A percentile compares a stretch with the other conserved stretches of the same genome.
Conservation (phyloP, 2,329 filamentous ascomycete species). For the Botrytis sinoallii region DNA sequence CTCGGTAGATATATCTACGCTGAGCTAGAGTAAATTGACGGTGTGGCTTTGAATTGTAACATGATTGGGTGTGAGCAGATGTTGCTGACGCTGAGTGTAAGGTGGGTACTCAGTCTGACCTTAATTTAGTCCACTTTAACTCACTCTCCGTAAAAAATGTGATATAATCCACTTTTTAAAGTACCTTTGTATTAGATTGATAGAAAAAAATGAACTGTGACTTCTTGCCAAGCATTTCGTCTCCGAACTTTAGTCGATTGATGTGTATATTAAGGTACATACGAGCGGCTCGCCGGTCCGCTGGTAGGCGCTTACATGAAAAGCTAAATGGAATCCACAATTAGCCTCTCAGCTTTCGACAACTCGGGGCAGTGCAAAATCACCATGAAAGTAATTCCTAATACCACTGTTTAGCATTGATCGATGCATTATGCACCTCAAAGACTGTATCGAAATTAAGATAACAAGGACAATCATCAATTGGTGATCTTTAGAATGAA, state of each 20-base stretch:
- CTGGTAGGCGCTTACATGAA: not conserved
- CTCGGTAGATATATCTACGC: not conserved
- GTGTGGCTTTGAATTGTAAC: not conserved
- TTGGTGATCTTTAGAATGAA: not conserved
- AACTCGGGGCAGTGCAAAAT: not conserved
- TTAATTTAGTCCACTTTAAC: not conserved
- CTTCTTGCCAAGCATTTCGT: conserved; percentile 3
- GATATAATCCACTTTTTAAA: not conserved
- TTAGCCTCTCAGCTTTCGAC: not conserved
- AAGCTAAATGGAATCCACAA: not conserved
- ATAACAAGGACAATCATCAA: not conserved
- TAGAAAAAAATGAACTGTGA: not conserved
- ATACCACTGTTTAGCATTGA: not conserved
- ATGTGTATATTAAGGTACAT: not conserved
- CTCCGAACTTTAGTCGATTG: conserved; percentile 2
- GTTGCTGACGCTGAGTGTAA: no score
- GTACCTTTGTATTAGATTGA: not conserved
- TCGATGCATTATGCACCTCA: not conserved
- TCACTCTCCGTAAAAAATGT: not conserved
- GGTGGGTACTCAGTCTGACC: not conserved
- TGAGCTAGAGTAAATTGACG: not conserved
- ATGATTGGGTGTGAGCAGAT: not conserved
- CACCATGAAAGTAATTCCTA: not conserved
- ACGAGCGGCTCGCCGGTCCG: conserved; percentile 8
- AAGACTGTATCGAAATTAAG: not conserved